Percentiles rank a stretch among this genome's conserved stretches.
Conservation (phyloP, 108 stramenopile genomes). For the Nannochloropsis salina region DNA sequence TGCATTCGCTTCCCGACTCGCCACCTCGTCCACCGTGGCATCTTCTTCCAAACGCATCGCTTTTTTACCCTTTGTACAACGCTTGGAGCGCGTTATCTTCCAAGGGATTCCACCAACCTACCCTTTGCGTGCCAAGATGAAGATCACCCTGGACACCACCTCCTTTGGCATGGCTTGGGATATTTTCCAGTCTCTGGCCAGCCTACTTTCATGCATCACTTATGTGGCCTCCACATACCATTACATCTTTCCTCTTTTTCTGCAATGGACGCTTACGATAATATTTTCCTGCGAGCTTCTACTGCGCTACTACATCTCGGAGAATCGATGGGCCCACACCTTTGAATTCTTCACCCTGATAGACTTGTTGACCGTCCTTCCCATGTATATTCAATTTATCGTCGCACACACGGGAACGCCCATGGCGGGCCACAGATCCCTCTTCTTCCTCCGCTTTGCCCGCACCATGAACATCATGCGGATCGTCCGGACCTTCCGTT, state of each 20-base stretch:
- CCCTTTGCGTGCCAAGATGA: background rate
- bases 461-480: background rate
- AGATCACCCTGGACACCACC: background rate
- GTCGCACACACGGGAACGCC: background rate
- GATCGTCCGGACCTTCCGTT: background rate
- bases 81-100: slow-evolving; percentile 13
- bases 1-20: background rate
- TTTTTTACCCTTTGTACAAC: background rate
- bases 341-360: background rate
- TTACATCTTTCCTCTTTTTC: background rate
- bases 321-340: background rate
- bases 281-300: background rate
- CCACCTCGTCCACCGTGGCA: background rate
- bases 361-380: background rate
- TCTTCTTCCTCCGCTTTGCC: background rate
- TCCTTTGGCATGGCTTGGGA: background rate
- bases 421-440: background rate
- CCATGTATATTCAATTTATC: slow-evolving; percentile 10
- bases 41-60: background rate
- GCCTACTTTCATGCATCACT: background rate
- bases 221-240: slow-evolving; percentile 14
- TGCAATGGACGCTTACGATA: background rate
- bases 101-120: slow-evolving; percentile 16
- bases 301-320: background rate
- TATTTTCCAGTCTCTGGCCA: background rate